Evolutionary conservation across 345 rosid genomes (phyloP).

Genomic region (Eucalyptus leucophloia): DNA sequence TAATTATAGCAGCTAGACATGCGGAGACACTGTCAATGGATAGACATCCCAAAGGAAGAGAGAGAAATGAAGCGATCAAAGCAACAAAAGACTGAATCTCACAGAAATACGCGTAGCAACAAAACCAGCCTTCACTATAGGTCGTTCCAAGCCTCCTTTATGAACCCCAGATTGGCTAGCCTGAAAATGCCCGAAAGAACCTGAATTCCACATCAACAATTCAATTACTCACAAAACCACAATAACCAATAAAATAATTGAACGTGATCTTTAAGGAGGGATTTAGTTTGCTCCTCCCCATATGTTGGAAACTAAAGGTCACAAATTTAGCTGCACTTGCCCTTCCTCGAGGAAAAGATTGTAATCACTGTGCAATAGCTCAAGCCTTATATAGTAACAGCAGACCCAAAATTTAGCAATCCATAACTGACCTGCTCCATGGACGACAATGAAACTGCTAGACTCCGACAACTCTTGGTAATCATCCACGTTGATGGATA

Average conservation of each 20-base stretch:
- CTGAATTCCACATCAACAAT: conserved; percentile 13
- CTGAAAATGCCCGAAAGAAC: conserved; percentile 97
- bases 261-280: not conserved
- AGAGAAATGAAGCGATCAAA: not conserved
- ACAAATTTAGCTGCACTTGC: not conserved
- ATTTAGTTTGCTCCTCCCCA: not conserved
- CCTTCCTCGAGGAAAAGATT: not conserved
- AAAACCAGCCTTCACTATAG: conserved; percentile 84
- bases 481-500: conserved; percentile 25
- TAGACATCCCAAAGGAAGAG: not conserved
- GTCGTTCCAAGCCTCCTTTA: conserved; percentile 66
- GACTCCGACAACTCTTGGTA: conserved; percentile 16
- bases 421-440: conserved; percentile 72
- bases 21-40: not conserved
- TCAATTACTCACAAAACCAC: not conserved
- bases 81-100: conserved; percentile 2
- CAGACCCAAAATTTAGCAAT: not conserved
- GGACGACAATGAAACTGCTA: conserved; percentile 64
- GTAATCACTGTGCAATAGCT: not conserved
- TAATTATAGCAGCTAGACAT: not conserved
- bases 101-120: conserved; percentile 92
- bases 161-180: conserved; percentile 95
- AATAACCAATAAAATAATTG: not conserved
- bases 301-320: not conserved
- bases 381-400: not conserved